phyloP scores from a whole-genome alignment of 495 filamentous ascomycete species.

The Glonium stellatum region DNA sequence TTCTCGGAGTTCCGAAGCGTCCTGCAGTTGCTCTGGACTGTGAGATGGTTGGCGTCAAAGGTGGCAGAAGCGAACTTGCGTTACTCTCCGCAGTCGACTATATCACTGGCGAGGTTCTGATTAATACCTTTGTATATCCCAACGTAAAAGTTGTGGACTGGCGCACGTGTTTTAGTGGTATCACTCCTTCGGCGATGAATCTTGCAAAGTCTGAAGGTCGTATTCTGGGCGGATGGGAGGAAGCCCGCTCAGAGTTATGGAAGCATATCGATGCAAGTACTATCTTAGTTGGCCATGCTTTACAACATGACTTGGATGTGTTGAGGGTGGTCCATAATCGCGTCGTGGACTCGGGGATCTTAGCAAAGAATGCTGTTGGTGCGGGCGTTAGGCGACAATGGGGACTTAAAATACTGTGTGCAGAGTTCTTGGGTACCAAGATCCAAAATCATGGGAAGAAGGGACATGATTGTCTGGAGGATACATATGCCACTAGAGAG shows the following conservation, averaged over 20 bases:
- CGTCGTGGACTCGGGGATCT: slow-evolving; percentile 34
- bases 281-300: slow-evolving; percentile 40
- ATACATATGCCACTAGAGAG: background rate
- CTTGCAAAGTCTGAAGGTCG: slow-evolving; percentile 25
- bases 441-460: background rate
- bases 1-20: background rate
- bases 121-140: slow-evolving; percentile 39
- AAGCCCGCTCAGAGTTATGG: slow-evolving; percentile 37
- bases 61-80: background rate
- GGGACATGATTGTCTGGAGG: background rate
- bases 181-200: slow-evolving; percentile 33
- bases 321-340: slow-evolving; percentile 36
- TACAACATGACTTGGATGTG: slow-evolving; percentile 39
- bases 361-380: background rate
- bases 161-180: slow-evolving; percentile 35
- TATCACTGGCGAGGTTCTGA: slow-evolving; percentile 40
- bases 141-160: slow-evolving; percentile 31
- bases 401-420: background rate
- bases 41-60: background rate
- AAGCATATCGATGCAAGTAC: slow-evolving; percentile 37
- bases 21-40: background rate
- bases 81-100: slow-evolving; percentile 37
- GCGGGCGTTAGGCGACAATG: background rate
- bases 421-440: background rate
- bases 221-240: slow-evolving; percentile 36